Conservation (phyloP, 768 basidiomycete genomes). For the Lactarius trivialis region DNA sequence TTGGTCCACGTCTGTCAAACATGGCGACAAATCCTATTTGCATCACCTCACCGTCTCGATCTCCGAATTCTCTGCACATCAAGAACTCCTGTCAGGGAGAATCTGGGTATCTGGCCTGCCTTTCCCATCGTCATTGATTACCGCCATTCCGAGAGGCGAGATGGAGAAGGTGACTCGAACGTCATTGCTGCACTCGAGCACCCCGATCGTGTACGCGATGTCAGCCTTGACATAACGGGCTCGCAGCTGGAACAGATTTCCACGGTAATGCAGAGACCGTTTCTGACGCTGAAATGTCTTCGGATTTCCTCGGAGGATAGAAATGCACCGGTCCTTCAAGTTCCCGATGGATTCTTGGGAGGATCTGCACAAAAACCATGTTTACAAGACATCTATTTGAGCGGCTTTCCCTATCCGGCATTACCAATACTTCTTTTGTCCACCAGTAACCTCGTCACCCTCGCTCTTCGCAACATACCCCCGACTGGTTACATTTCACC, state of each 20-base stretch:
- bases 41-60: not conserved
- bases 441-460: not conserved
- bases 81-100: not conserved
- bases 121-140: not conserved
- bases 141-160: not conserved
- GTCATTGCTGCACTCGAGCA: not conserved
- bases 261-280: not conserved
- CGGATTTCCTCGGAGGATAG: not conserved
- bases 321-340: not conserved
- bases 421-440: not conserved
- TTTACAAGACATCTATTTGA: accelerated
- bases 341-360: not conserved
- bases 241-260: not conserved
- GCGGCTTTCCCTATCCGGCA: not conserved
- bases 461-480: not conserved
- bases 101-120: not conserved
- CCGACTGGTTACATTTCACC: not conserved
- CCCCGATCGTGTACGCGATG: not conserved
- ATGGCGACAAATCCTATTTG: not conserved
- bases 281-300: not conserved
- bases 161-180: too few species aligned
- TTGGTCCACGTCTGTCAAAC: not conserved
- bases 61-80: not conserved
- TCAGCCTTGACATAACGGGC: not conserved
- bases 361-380: not conserved